Percentiles rank a stretch among this genome's conserved stretches.
Evolutionary conservation across 176 grass and related monocot genomes (phyloP).

Genomic region (Aegilops umbellulata): DNA sequence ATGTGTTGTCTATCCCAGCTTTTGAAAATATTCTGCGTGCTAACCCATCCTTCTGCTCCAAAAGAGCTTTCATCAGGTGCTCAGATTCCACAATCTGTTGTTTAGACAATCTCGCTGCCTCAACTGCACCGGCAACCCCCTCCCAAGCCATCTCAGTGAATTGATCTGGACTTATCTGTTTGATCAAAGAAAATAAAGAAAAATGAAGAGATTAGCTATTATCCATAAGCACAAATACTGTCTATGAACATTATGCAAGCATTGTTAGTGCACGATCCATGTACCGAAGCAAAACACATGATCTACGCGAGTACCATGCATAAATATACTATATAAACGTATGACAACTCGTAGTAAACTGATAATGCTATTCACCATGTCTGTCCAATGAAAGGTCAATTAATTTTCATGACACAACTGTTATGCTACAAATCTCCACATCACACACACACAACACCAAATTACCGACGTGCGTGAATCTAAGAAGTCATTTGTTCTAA

Average conservation of each 20-base stretch:
- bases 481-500: background rate
- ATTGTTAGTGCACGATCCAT: background rate
- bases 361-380: background rate
- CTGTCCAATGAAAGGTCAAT: background rate
- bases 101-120: constrained; percentile 67
- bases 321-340: background rate
- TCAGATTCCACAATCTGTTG: constrained; percentile 89
- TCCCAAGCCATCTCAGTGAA: constrained; percentile 95
- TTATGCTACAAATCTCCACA: background rate
- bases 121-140: constrained; percentile 67
- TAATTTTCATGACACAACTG: background rate
- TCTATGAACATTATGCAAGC: background rate
- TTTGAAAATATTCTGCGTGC: constrained; percentile 88
- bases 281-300: background rate
- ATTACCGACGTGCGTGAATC: background rate
- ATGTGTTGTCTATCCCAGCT: constrained; percentile 79
- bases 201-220: background rate
- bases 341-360: background rate
- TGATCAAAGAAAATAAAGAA: background rate
- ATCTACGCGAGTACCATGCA: background rate
- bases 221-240: background rate
- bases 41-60: constrained; percentile 96
- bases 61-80: constrained; percentile 93
- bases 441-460: background rate
- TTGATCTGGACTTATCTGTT: constrained; percentile 58